Conservation (phyloP, 2,329 filamentous ascomycete species). For the Lachnellula cervina region DNA sequence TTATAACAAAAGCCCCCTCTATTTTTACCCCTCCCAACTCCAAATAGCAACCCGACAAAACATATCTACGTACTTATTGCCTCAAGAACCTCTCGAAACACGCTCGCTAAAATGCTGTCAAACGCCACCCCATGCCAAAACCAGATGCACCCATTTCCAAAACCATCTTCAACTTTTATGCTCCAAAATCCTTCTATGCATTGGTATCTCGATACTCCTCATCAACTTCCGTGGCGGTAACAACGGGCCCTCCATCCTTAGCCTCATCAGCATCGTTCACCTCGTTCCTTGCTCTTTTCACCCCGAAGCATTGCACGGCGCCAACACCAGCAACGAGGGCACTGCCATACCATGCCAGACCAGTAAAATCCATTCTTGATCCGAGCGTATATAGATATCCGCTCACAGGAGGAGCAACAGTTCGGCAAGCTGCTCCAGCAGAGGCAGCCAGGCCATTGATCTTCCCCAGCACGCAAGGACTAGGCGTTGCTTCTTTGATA, state of each 20-base stretch:
- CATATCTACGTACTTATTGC: too few species aligned
- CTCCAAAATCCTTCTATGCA: not conserved
- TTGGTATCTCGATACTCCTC: not conserved
- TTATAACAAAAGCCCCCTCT: too few species aligned
- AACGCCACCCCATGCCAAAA: not conserved
- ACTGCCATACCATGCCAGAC: slow-evolving; percentile 60
- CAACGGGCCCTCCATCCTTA: not conserved
- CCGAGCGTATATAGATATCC: slow-evolving; percentile 61
- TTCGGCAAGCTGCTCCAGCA: slow-evolving; percentile 61
- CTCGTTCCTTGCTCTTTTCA: slow-evolving; percentile 18
- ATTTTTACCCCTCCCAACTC: too few species aligned
- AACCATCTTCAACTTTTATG: not conserved
- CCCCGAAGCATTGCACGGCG: slow-evolving; percentile 53
- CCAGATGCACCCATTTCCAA: not conserved
- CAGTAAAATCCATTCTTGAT: slow-evolving; percentile 53
- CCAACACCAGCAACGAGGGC: slow-evolving; percentile 52
- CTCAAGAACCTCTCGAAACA: not conserved
- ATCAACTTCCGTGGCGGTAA: not conserved
- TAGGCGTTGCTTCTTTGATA: slow-evolving; percentile 61
- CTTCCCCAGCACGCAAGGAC: slow-evolving; percentile 51
- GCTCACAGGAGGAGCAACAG: slow-evolving; percentile 60
- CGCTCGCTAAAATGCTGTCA: slow-evolving; percentile 9
- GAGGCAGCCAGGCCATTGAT: slow-evolving; percentile 64
- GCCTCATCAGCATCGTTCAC: not conserved
- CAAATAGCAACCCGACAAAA: too few species aligned